These are phyloP conservation scores for Leishmania turanica DNA, from an alignment of 208 protist species.

Conservation along the genomic window DNA sequence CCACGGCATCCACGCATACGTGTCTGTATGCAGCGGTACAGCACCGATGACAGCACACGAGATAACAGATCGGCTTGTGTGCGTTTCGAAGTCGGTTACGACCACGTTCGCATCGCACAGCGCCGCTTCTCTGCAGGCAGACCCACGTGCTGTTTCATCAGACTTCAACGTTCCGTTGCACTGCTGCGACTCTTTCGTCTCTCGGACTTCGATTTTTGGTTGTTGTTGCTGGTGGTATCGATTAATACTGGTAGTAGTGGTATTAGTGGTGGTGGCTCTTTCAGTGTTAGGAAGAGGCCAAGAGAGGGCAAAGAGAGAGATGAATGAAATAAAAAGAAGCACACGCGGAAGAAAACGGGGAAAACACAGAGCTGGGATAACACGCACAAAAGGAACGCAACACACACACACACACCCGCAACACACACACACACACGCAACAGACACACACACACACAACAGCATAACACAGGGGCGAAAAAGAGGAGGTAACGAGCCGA, in stretches of 20 bases:
- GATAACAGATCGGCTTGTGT: not conserved
- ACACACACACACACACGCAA: too few relatives aligned
- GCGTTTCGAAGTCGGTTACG: too few relatives aligned
- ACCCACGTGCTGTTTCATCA: not conserved
- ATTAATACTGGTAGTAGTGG: constrained; percentile 1
- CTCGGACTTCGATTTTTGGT: not conserved
- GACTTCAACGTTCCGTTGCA: not conserved
- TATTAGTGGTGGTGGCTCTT: not conserved
- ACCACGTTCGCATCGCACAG: not conserved
- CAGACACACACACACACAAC: not conserved
- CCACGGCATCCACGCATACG: not conserved
- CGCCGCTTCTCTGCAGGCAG: not conserved
- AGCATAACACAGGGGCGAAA: not conserved
- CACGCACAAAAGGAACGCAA: not conserved
- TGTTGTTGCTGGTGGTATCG: not conserved
- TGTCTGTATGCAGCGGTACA: not conserved
- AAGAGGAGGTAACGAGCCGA: not conserved
- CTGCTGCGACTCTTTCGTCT: not conserved
- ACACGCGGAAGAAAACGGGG: not conserved
- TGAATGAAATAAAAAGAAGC: not conserved
- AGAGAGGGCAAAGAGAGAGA: not conserved
- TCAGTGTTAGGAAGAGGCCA: not conserved
- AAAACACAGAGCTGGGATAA: not conserved
- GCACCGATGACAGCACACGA: not conserved
- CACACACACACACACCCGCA: not conserved